These are phyloP conservation scores for Xylariomycetidae sp. DNA, from an alignment of 2,329 filamentous ascomycete genomes.

Conservation along the genomic window DNA sequence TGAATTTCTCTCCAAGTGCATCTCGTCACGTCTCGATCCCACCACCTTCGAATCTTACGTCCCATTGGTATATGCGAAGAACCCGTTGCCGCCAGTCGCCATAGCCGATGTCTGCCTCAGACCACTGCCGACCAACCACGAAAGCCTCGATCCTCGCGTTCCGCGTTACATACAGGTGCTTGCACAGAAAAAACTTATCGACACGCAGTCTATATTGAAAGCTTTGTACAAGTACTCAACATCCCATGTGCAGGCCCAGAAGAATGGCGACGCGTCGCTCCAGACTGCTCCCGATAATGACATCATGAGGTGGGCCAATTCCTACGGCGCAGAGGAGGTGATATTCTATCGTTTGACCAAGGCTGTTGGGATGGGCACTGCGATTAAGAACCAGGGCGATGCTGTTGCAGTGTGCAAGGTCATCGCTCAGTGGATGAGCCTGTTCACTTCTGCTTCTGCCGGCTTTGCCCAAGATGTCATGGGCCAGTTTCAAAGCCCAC, in stretches of 20 bases:
- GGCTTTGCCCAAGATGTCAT: conserved; percentile 45
- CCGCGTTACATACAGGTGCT: conserved; percentile 56
- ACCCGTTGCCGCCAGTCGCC: conserved; percentile 45
- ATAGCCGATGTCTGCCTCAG: conserved; percentile 57
- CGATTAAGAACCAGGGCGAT: conserved; percentile 42
- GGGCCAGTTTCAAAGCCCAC: conserved; percentile 37
- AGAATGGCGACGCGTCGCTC: conserved; percentile 10
- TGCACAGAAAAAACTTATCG: conserved; percentile 45
- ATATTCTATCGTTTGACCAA: conserved; percentile 92
- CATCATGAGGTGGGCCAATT: conserved; percentile 46
- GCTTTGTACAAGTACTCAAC: conserved; percentile 55
- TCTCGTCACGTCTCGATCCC: conserved; percentile 46
- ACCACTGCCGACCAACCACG: conserved; percentile 42
- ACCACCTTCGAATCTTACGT: conserved; percentile 50
- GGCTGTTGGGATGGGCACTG: conserved; percentile 60
- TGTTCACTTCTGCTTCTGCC: conserved; percentile 49
- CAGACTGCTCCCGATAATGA: conserved; percentile 15
- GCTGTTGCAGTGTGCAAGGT: conserved; percentile 45
- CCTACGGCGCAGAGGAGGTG: conserved; percentile 72
- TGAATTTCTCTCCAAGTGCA: conserved; percentile 46
- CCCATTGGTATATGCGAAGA: conserved; percentile 42
- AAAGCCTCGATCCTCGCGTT: conserved; percentile 55
- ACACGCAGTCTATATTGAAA: conserved; percentile 50
- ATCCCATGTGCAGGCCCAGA: conserved; percentile 34
- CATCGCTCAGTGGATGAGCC: conserved; percentile 54